These are phyloP conservation scores for Plasmodium gaboni DNA, from an alignment of 169 alveolate genomes.

Conservation along the genomic window DNA sequence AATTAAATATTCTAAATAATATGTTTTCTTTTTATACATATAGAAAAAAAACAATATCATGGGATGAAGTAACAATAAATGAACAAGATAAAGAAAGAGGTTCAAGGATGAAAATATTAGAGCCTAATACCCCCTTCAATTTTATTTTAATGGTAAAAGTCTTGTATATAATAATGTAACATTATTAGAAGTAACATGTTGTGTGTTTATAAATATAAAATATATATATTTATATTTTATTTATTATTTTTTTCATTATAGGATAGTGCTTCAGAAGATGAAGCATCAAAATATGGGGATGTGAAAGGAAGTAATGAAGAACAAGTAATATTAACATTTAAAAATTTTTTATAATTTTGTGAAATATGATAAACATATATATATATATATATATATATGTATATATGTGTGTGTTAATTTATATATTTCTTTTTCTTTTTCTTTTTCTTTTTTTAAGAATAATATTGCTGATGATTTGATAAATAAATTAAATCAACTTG, in stretches of 20 bases:
- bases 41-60: slow-evolving; percentile 83
- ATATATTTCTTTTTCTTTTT: background rate
- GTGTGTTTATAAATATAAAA: background rate
- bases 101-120: slow-evolving; percentile 86
- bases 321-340: slow-evolving; percentile 10
- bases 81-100: slow-evolving; percentile 91
- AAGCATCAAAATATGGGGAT: slow-evolving; percentile 70
- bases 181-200: background rate
- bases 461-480: slow-evolving; percentile 64
- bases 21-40: background rate
- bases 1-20: background rate
- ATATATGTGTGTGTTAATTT: background rate
- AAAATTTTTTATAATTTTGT: background rate
- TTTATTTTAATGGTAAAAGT: slow-evolving; percentile 77
- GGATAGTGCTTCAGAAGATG: slow-evolving; percentile 79
- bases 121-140: slow-evolving; percentile 88
- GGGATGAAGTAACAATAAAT: slow-evolving; percentile 88
- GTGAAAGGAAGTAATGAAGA: slow-evolving; percentile 62
- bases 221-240: background rate
- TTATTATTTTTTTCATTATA: slow-evolving; percentile 17
- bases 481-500: slow-evolving; percentile 71
- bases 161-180: too few species aligned
- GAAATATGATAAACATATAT: background rate
- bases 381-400: background rate
- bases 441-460: slow-evolving; percentile 7